These are phyloP conservation scores for Paecilomyces sp. DNA, from an alignment of 2,329 filamentous ascomycete species.

Conservation along the genomic window DNA sequence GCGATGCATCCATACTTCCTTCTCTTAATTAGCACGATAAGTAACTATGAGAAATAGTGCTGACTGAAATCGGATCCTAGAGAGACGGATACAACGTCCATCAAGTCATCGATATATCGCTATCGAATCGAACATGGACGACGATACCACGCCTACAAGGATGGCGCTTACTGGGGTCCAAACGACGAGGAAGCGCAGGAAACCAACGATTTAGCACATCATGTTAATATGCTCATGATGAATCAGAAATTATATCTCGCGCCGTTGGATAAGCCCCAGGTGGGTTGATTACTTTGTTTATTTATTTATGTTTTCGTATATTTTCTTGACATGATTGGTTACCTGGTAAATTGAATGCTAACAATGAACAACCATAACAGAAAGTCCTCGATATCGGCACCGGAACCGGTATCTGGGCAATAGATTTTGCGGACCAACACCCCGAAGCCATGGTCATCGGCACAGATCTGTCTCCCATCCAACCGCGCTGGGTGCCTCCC, in stretches of 20 bases:
- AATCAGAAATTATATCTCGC: background rate
- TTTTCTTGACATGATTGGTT: too few species aligned
- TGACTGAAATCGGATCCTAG: background rate
- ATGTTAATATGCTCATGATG: slow-evolving; percentile 40
- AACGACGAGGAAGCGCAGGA: slow-evolving; percentile 6
- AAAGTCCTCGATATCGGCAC: background rate
- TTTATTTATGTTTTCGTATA: background rate
- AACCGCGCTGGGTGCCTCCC: slow-evolving; percentile 26
- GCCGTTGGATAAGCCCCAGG: background rate
- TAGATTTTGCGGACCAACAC: background rate
- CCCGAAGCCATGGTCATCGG: background rate
- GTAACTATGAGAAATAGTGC: background rate
- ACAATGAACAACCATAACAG: background rate
- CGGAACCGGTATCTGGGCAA: background rate
- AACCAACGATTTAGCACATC: slow-evolving; percentile 8
- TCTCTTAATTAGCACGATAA: too few species aligned
- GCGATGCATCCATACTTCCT: background rate
- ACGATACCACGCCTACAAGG: slow-evolving; percentile 4
- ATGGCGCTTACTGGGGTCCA: slow-evolving; percentile 1
- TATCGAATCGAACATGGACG: background rate
- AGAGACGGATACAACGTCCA: background rate
- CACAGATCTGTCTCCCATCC: background rate
- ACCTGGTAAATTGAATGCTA: too few species aligned
- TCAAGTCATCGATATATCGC: background rate
- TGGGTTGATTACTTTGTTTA: background rate